Evolutionary conservation across 495 filamentous ascomycete species (phyloP), one percentile per base, ranked within the genome.

Genomic region (Aspergillus homomorphus): DNA sequence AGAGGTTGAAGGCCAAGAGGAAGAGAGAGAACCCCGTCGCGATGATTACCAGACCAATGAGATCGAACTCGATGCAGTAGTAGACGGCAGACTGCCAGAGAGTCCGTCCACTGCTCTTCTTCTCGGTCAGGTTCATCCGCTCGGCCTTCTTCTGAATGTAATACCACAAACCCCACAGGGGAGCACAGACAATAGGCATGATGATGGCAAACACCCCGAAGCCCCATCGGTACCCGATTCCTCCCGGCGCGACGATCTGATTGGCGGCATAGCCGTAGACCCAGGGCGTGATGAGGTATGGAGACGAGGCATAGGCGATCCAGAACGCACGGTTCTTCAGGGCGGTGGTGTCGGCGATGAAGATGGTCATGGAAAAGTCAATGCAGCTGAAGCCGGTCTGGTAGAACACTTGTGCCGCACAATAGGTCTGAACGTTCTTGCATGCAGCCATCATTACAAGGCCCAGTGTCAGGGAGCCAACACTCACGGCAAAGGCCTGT

Each of bases 181-280:
- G 83, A 5, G 73, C 33, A 55, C 71, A 79, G 56, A 85, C 66
- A 41, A 81, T 52, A 1, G 82, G 83, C 6, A 78, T 77, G 58
- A 86, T 71, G 65, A 87, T 84, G 26, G 80, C 71, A 62, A 83
- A 87, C 33, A 74, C 69, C 21, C 84, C 84, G 60, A 82, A 86
- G 19, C 73, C 81, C 86, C 84, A 88, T 53, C 83, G 74, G 71
- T 77, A 88, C 2, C 54, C 57, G 10, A 63, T 60, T 6, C 26
- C 26, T 9, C 26, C 26, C 4, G 57, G 57, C 6, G 51, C 44
- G 18, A 59, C 45, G 19, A 54, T 51, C 22, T 49, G 41, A 18
- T 60, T 28, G 8, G 61, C 20, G 2, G 57, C 54, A 1, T 53
- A 50, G 20, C 57, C 57, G 43, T 57, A 60, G 15, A 57, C 57